Base-by-base conservation (phyloP, 2,329 filamentous ascomycete species). In the Tetracladium maxilliforme region DNA sequence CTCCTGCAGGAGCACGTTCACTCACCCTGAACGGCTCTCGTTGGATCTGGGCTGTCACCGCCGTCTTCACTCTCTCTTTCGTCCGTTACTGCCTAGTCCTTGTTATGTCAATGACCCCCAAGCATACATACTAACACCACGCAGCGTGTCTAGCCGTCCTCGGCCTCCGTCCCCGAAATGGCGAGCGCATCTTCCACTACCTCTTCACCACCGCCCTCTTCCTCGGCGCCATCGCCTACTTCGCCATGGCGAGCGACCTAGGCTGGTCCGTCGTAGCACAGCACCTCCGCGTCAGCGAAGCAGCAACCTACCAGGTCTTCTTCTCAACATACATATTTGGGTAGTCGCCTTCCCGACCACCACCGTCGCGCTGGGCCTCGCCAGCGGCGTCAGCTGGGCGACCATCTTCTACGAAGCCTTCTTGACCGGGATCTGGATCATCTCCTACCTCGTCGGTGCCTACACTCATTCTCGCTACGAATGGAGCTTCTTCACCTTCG, bases 401-500 rank as follows among this genome's bases (percentile, higher is more conserved):
- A 66, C 59, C 14, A 65, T 68, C 30, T 19, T 58, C 30, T 64
- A 52, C 40, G 57, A 65, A 29, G 42, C 68, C 32, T 44, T 50
- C 33, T 45, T 66, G 14, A 38, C 54, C 9, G 64, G 61, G 61
- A 49, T 50, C 38, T 69, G 64, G 47, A 38, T 65, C 32, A 35
- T 66, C 35, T 46, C 49, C 13, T 67, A 65, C 39, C 52, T 68
- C 16, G 48, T 54, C 26, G 50, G 48, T 13, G 58, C 63, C 26
- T 59, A 55, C 43, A 63, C 58, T 4, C 30, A 38, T 6, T 54
- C 53, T 23, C 51, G 46, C 35, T 68, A 69, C 45, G 67, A 66
- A 44, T 69, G 64, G 64, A 64, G 64, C 6, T 70, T 65, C 51
- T 69, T 48, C 38, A 54, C 47, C 32, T 64, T 66, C 29, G 64